Evolutionary conservation across 129 eudicot genomes (phyloP), one percentile per base, ranked within the genome.

Genomic region (Scalesia atractyloides): DNA sequence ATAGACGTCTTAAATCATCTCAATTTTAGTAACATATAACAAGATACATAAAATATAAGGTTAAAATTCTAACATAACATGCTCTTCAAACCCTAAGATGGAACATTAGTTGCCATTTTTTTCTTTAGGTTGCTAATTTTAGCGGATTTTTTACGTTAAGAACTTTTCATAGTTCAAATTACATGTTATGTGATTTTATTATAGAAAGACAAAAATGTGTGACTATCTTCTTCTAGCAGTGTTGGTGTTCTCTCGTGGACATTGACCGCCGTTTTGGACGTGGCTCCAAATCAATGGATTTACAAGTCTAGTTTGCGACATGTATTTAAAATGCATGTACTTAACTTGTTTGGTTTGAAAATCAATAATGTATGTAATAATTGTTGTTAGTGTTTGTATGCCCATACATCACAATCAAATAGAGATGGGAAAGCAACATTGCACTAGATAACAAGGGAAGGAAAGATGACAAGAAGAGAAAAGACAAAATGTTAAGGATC

Each of bases 401-500:
- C 73, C 82, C 77, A 78, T 64, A 78, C 78, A 64, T 78, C 82
- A 52, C 82, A n/a, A 78, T 78, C 82, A 63, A 71, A 71, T 78
- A 46, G 66, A 78, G 77, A 71, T 64, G 77, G 71, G 82, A 78
- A 70, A 71, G 77, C 82, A 78, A 78, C 82, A 63, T 43, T 63
- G 30, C 73, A 78, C 73, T 70, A 71, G 66, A 71, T 63, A 63
- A 78, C 82, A 78, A 44, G 59, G 22, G 17, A 53, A 78, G 43
- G 77, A 78, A 71, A 78, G 71, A 78, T 78, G 73, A 52, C 61
- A 70, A 60, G 61, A 78, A 70, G 82, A 63, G 82, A 78, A 78
- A 78, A 78, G 77, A 78, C 82, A 78, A 71, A 70, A 70, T 70
- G 73, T 78, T 78, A 78, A 78, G 82, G 82, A 78, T 78, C 64